phyloP scores from a whole-genome alignment of 768 basidiomycete species.

The Lentinus brumalis region DNA sequence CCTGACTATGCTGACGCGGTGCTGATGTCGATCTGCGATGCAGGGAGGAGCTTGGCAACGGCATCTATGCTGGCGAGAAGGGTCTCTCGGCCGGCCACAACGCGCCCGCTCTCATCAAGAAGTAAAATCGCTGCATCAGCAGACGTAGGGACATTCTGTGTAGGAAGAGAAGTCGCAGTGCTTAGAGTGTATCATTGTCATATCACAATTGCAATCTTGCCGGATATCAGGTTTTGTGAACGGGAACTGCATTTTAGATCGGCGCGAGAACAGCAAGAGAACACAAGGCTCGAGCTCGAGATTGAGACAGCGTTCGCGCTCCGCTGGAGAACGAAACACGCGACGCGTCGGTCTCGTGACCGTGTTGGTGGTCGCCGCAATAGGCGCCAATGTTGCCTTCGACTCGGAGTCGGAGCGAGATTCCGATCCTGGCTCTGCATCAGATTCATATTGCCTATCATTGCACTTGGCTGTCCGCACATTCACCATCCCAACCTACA shows the following conservation, averaged over 20 bases:
- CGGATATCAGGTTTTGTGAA: neutral
- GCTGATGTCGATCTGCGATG: slow-evolving; percentile 9
- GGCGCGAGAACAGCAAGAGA: too few species aligned
- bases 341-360: slow-evolving; percentile 18
- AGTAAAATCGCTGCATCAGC: slow-evolving; percentile 18
- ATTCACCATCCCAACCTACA: neutral
- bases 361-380: slow-evolving; percentile 5
- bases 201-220: slow-evolving; percentile 6
- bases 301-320: neutral
- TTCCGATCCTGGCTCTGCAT: neutral
- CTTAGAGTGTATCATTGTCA: slow-evolving; percentile 15
- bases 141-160: neutral
- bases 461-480: neutral
- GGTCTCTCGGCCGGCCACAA: slow-evolving; percentile 78
- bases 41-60: slow-evolving; percentile 78
- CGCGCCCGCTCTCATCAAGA: slow-evolving; percentile 73
- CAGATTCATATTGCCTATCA: too few species aligned
- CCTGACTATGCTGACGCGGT: slow-evolving; percentile 12
- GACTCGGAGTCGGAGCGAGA: too few species aligned
- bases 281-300: too few species aligned
- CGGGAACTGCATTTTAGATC: too few species aligned
- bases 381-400: neutral
- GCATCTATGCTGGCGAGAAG: slow-evolving; percentile 73
- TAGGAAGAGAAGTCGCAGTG: slow-evolving; percentile 17
- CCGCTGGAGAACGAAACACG: neutral